Conservation (phyloP, 768 basidiomycete genomes). For the Boletus patriciae region DNA sequence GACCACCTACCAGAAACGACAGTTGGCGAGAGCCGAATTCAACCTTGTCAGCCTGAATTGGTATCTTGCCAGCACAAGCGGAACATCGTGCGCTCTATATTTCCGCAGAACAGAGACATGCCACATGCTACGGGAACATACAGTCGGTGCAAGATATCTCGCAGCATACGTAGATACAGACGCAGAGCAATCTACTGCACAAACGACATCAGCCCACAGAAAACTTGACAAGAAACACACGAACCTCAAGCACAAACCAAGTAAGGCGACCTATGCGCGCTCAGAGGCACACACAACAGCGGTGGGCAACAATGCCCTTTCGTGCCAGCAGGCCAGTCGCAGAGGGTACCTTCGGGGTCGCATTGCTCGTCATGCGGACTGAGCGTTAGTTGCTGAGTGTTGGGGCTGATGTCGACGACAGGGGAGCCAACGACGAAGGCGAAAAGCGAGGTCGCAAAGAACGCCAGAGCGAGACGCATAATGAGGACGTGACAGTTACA, state of each 20-base stretch:
- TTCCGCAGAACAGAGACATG: no score
- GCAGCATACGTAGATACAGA: background rate
- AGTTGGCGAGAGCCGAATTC: no score
- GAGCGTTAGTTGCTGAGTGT: conserved; percentile 4
- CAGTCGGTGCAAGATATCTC: no score
- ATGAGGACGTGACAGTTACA: no score
- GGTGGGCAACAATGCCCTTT: conserved; percentile 14
- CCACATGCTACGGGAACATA: no score
- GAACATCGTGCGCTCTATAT: no score
- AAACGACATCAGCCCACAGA: background rate
- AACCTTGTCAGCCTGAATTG: no score
- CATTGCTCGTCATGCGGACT: background rate
- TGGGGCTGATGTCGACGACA: background rate
- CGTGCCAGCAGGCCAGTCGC: conserved; percentile 15
- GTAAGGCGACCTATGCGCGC: conserved; percentile 6
- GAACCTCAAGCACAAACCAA: conserved; percentile 11
- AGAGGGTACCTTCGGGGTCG: background rate
- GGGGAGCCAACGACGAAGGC: conserved; percentile 3
- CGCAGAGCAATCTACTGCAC: background rate
- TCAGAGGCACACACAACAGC: conserved; percentile 9
- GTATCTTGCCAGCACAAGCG: background rate
- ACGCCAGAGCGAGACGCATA: conserved; percentile 10
- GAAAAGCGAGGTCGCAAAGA: background rate
- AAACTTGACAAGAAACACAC: background rate
- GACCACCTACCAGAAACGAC: no score